Conservation (phyloP, 345 rosid genomes). For the Nasturtium officinale region DNA sequence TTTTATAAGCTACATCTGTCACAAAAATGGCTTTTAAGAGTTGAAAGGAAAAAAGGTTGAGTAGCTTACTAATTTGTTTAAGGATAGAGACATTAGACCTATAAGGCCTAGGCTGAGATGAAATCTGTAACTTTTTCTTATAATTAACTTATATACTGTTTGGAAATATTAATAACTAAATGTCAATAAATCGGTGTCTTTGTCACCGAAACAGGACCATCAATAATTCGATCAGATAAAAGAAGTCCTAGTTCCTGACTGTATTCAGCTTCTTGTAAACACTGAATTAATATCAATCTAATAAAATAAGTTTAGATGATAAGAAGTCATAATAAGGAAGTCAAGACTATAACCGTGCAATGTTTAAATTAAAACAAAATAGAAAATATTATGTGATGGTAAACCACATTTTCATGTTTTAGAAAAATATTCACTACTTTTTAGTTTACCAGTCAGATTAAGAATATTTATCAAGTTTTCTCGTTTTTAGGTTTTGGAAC, state of each 20-base stretch:
- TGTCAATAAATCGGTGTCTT: conserved; percentile 12
- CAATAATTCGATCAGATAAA: not conserved
- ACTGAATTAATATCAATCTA: not conserved
- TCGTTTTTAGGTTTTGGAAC: no score
- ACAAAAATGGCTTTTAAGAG: not conserved
- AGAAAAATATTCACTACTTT: not conserved
- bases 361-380: not conserved
- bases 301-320: not conserved
- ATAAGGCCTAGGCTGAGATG: not conserved
- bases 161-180: not conserved
- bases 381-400: not conserved
- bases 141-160: conserved; percentile 10
- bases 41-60: not conserved
- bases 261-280: not conserved
- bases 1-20: not conserved
- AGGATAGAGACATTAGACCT: conserved; percentile 2
- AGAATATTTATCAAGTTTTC: no score
- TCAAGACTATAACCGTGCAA: not conserved
- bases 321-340: no score
- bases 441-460: not conserved
- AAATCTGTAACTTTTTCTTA: not conserved
- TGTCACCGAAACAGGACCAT: conserved; percentile 8
- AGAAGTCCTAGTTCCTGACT: not conserved
- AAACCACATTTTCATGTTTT: not conserved
- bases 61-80: not conserved